Conservation (phyloP, 495 filamentous ascomycete species). For the Podospora pseudopauciseta region DNA sequence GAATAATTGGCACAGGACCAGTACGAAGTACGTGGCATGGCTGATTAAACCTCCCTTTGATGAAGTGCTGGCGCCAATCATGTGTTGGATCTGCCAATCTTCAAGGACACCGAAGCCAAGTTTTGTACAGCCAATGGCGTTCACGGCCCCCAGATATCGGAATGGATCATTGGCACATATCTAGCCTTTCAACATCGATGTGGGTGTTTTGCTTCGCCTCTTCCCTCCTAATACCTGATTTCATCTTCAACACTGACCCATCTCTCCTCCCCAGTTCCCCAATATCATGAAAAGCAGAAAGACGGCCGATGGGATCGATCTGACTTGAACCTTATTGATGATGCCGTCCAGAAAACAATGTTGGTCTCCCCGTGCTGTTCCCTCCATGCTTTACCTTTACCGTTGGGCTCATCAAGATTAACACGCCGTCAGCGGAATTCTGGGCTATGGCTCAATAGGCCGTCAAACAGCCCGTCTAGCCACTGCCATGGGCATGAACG, state of each 20-base stretch:
- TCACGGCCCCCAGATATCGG: conserved; percentile 79
- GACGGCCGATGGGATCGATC: conserved; percentile 47
- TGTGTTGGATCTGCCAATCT: conserved; percentile 58
- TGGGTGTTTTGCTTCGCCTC: conserved; percentile 22
- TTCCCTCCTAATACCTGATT: background rate
- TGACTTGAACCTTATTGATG: conserved; percentile 34
- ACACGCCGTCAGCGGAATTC: conserved; percentile 54
- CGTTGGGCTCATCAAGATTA: background rate
- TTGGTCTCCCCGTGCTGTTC: conserved; percentile 25
- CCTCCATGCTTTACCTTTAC: background rate
- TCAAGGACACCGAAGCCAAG: conserved; percentile 57
- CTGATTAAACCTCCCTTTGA: background rate
- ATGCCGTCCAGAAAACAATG: conserved; percentile 47
- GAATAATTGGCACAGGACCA: background rate
- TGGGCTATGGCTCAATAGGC: conserved; percentile 84
- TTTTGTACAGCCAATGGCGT: conserved; percentile 74
- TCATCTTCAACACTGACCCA: background rate
- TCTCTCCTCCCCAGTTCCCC: conserved; percentile 38
- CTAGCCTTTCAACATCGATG: conserved; percentile 47
- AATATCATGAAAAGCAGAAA: conserved; percentile 52
- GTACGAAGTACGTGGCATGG: background rate
- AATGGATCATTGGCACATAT: conserved; percentile 64
- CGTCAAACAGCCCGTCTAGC: conserved; percentile 70
- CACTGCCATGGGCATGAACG: conserved; percentile 70
- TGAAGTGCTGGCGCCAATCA: conserved; percentile 66